phyloP scores from a whole-genome alignment of 1,284 basidiomycete genomes.

The Cryptococcus sp. region DNA sequence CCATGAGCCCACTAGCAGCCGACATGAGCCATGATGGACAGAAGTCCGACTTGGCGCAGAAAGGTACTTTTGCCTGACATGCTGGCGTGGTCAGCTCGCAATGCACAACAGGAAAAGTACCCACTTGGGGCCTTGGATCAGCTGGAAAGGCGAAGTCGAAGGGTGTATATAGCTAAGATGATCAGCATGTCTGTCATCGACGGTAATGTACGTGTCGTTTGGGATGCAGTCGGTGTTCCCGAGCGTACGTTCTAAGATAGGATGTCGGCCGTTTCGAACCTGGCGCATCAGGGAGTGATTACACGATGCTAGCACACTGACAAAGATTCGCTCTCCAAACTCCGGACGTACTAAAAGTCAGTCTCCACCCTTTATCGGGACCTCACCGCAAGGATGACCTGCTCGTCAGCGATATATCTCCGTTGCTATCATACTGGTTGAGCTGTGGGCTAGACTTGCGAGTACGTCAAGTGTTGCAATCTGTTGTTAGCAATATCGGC shows the following conservation, averaged over 20 bases:
- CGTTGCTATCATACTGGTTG: neutral
- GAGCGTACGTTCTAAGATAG: slow-evolving; percentile 72
- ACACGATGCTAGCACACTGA: neutral
- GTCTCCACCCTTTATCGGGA: neutral
- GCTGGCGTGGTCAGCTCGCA: slow-evolving; percentile 48
- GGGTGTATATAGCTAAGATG: slow-evolving; percentile 49
- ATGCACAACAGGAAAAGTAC: slow-evolving; percentile 2
- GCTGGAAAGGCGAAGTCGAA: slow-evolving; percentile 74
- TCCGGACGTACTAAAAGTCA: neutral
- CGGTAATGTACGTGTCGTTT: slow-evolving; percentile 70
- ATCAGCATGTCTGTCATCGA: neutral
- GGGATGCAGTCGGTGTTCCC: slow-evolving; percentile 66
- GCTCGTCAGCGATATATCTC: neutral
- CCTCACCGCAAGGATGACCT: slow-evolving; percentile 62
- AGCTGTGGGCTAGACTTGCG: slow-evolving; percentile 60
- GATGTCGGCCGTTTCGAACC: slow-evolving; percentile 78
- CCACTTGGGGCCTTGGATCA: slow-evolving; percentile 83
- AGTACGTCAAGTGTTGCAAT: slow-evolving; percentile 69
- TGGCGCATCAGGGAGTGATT: slow-evolving; percentile 3
- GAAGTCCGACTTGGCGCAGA: slow-evolving; percentile 75
- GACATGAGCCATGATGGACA: slow-evolving; percentile 79
- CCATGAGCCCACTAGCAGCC: slow-evolving; percentile 70
- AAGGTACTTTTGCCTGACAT: slow-evolving; percentile 95
- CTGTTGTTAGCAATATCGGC: too few relatives aligned
- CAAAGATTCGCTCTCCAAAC: neutral